A percentile compares a stretch with the other conserved stretches of the same genome.
These are phyloP conservation scores for Knoxia roxburghii DNA, from an alignment of 257 asterid species.

Conservation along the genomic window DNA sequence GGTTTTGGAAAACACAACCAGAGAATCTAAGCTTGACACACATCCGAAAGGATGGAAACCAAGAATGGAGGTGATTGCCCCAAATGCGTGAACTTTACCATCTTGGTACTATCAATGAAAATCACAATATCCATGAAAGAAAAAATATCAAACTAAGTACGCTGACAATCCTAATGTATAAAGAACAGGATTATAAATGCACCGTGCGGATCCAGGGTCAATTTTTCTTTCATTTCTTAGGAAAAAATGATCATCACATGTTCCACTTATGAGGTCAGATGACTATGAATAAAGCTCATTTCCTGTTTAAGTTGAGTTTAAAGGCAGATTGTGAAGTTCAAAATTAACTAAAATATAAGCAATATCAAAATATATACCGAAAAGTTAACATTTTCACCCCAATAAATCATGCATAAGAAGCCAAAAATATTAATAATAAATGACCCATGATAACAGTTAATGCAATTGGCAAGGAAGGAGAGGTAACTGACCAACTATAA, in stretches of 20 bases:
- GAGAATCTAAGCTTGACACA: background rate
- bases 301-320: background rate
- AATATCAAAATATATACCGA: background rate
- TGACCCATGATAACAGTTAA: background rate
- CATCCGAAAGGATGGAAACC: background rate
- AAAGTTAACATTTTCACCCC: background rate
- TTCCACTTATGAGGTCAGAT: background rate
- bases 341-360: background rate
- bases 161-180: background rate
- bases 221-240: background rate
- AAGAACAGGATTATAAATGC: background rate
- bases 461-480: background rate
- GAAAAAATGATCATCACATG: background rate
- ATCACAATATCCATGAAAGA: background rate
- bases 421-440: background rate
- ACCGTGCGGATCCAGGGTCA: background rate
- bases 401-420: background rate
- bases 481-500: conserved; percentile 10
- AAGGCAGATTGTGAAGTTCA: background rate
- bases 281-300: too few species aligned
- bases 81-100: background rate
- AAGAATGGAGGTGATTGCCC: background rate
- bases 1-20: too few species aligned
- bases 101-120: background rate
- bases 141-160: background rate